Percentiles rank a stretch among this genome's conserved stretches.
Conservation (phyloP, 768 basidiomycete genomes). For the Tulasnella sp. region DNA sequence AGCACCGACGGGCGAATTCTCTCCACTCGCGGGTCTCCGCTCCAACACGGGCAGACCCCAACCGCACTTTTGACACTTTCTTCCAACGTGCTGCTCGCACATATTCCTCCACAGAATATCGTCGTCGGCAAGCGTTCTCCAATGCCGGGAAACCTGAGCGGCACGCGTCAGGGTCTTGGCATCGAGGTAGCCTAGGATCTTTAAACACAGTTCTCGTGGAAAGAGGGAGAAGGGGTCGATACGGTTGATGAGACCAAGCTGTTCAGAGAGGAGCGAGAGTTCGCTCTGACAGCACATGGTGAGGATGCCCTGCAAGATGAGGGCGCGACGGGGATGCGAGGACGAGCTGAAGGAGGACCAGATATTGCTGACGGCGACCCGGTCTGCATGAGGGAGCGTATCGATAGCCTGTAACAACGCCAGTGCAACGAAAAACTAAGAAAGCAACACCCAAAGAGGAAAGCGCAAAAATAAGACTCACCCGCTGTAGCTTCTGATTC, state of each 20-base stretch:
- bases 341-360: slow-evolving; percentile 98
- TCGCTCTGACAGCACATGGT: slow-evolving; percentile 99
- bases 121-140: slow-evolving; percentile 87
- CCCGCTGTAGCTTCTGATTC: slow-evolving; percentile 82
- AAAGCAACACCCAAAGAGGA: neutral
- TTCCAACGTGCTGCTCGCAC: slow-evolving; percentile 96
- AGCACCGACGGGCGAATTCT: neutral
- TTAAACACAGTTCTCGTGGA: slow-evolving; percentile 80
- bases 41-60: slow-evolving; percentile 93
- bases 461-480: slow-evolving; percentile 29
- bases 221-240: slow-evolving; percentile 88
- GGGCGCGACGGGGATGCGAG: slow-evolving; percentile 74
- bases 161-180: slow-evolving; percentile 88
- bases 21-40: slow-evolving; percentile 38
- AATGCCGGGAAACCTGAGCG: slow-evolving; percentile 74
- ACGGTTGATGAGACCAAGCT: slow-evolving; percentile 82
- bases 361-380: slow-evolving; percentile 77
- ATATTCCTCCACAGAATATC: slow-evolving; percentile 91
- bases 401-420: slow-evolving; percentile 59
- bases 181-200: slow-evolving; percentile 78
- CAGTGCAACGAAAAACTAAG: neutral
- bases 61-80: slow-evolving; percentile 92
- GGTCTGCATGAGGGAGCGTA: slow-evolving; percentile 69
- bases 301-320: slow-evolving; percentile 91
- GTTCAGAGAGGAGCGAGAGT: slow-evolving; percentile 87